phyloP scores from a whole-genome alignment of 805 yeast genomes.

The Sugiyamaella chiloensis region DNA sequence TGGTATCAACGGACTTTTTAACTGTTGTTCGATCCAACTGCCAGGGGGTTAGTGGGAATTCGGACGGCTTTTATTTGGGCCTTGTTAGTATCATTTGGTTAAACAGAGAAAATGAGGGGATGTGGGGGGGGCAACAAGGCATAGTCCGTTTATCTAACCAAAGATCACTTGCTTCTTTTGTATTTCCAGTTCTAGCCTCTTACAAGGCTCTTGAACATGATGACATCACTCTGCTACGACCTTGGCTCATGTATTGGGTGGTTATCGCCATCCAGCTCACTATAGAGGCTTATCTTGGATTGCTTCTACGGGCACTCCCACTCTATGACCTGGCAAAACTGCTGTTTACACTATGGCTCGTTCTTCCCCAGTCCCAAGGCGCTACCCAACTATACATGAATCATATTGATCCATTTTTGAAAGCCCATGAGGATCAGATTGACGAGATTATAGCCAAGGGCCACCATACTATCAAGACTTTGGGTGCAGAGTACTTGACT shows the following conservation, averaged over 20 bases:
- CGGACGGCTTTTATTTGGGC: no score
- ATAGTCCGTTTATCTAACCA: no score
- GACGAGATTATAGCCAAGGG: conserved; percentile 30
- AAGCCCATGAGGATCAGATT: conserved; percentile 34
- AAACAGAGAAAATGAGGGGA: no score
- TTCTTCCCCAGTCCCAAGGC: conserved; percentile 50
- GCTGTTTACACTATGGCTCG: conserved; percentile 57
- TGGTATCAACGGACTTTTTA: no score
- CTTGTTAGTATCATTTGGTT: no score
- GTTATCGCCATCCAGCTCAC: conserved; percentile 46
- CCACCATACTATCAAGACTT: conserved; percentile 16
- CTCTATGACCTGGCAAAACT: conserved; percentile 50
- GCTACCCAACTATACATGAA: conserved; percentile 40
- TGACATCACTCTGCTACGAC: conserved; percentile 36
- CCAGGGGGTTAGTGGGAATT: no score
- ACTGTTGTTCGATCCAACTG: no score
- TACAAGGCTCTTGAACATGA: conserved; percentile 51
- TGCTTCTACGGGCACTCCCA: conserved; percentile 52
- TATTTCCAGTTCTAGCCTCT: conserved; percentile 60
- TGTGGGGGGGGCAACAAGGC: no score
- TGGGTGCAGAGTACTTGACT: conserved; percentile 22
- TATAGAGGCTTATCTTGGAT: conserved; percentile 41
- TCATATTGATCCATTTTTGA: conserved; percentile 40
- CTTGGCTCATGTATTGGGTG: conserved; percentile 66
- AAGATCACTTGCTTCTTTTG: conserved; percentile 40